Percentiles rank a stretch among this genome's conserved stretches.
Evolutionary conservation across 2,329 filamentous ascomycete genomes (phyloP).

Genomic region (Thielaviopsis ethacetica): DNA sequence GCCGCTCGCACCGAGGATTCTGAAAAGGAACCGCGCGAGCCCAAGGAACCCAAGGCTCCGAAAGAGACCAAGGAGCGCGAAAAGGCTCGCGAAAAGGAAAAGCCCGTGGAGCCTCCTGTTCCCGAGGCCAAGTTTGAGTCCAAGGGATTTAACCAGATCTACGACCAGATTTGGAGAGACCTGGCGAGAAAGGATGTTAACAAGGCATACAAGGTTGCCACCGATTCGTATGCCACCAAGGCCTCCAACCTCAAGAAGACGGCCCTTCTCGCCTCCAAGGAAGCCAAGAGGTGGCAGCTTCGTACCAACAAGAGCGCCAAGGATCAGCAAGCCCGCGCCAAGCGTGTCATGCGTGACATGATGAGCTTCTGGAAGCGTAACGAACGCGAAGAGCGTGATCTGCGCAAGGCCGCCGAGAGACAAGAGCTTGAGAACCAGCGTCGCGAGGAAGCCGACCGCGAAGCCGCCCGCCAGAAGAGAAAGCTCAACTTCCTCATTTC

Average conservation of each 20-base stretch:
- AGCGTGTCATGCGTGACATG: constrained; percentile 98
- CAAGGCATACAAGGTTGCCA: constrained; percentile 80
- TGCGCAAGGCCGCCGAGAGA: constrained; percentile 83
- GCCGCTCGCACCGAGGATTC: constrained; percentile 17
- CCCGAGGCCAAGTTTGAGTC: constrained; percentile 58
- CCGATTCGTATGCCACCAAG: constrained; percentile 70
- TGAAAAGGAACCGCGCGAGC: constrained; percentile 24
- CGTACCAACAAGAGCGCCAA: constrained; percentile 98
- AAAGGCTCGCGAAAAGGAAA: constrained; percentile 26
- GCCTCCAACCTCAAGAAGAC: constrained; percentile 97
- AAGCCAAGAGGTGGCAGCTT: constrained; percentile 92
- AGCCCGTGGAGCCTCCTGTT: constrained; percentile 33
- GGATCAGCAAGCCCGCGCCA: constrained; percentile 88
- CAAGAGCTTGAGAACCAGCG: constrained; percentile 94
- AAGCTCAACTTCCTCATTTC: constrained; percentile 99
- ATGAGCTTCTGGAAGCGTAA: constrained; percentile 99
- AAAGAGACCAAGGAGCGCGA: constrained; percentile 29
- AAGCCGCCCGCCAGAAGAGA: constrained; percentile 91
- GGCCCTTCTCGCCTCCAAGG: constrained; percentile 87
- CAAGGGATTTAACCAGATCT: constrained; percentile 91
- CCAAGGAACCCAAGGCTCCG: constrained; percentile 26
- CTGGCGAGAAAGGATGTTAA: constrained; percentile 84
- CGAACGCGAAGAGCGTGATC: constrained; percentile 88
- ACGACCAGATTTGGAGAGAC: constrained; percentile 94
- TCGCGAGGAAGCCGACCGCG: constrained; percentile 90